Evolutionary conservation across 2,329 filamentous ascomycete genomes (phyloP), one percentile per base, ranked within the genome.

Genomic region (Talaromyces albobiverticillius): DNA sequence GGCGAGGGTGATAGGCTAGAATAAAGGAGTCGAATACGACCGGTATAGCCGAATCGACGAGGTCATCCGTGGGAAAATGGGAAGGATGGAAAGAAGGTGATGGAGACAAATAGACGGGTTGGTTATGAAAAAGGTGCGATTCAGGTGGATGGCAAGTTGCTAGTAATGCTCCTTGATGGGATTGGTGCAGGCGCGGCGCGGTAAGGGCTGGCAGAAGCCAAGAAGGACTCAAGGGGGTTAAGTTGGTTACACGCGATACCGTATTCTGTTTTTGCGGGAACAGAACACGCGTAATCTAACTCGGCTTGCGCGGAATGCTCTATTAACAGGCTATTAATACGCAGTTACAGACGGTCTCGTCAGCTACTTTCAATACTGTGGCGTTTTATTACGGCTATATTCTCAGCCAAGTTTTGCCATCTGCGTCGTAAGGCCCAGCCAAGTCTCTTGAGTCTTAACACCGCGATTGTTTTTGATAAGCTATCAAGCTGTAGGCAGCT

Each of bases 61-160:
- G 64, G 51, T 62, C 68, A 69, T 70, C 59, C 65, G 68, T 61
- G 53, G 51, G 56, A 61, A 58, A 53, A 34, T 45, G 45, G 46
- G 46, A 57, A 51, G 9, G 16, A 23, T 42, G 34, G 34, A 18
- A 42, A 51, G 53, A 54, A 59, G 60, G 66, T 53, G 58, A 62
- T 43, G 67, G 67, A 3, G 6, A 6, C 13, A 34, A n/a, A 34
- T 34, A 14, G 29, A 31, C 29, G 29, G 9, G 31, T 11, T 14
- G 14, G 31, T 14, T 7, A 36, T n/a, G 32, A n/a, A 36, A 36
- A 18, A 36, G 32, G 57, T 40, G 56, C 49, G 51, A 46, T 58
- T 6, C 26, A 29, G 57, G 53, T 56, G 51, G 57, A 57, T 46
- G 55, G 53, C 47, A 50, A 57, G 45, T 42, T 20, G 31, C 8